Conservation (phyloP, 306 rosid species). For the Quillaja saponaria region DNA sequence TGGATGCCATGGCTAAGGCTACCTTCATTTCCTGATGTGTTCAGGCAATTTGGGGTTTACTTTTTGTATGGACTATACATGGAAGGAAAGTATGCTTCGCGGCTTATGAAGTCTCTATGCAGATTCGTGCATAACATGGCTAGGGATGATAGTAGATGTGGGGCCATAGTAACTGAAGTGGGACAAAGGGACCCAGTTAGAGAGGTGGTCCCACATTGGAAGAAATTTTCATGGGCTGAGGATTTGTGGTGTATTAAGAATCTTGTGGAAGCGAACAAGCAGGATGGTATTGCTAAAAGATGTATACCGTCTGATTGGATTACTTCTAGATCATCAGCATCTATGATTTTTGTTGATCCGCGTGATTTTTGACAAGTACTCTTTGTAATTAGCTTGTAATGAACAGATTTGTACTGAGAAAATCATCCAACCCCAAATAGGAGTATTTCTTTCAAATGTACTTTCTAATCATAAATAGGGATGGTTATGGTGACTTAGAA, state of each 20-base stretch:
- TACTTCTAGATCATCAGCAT: conserved; percentile 46
- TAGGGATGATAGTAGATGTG: conserved; percentile 67
- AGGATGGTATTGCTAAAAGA: conserved; percentile 8
- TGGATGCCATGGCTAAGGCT: conserved; percentile 84
- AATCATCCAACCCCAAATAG: too few species aligned
- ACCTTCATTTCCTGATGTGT: conserved; percentile 64
- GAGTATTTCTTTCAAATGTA: too few species aligned
- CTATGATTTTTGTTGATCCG: conserved; percentile 79
- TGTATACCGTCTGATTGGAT: conserved; percentile 42
- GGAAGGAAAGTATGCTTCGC: conserved; percentile 58
- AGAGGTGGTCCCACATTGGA: conserved; percentile 83
- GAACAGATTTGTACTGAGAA: too few species aligned
- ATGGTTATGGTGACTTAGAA: too few species aligned
- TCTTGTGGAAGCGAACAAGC: conserved; percentile 41
- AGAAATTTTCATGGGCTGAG: conserved; percentile 70
- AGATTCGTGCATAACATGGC: conserved; percentile 76
- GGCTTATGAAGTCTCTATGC: conserved; percentile 64
- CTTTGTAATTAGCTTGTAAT: too few species aligned
- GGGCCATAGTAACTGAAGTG: conserved; percentile 81
- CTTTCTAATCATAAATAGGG: too few species aligned
- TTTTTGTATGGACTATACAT: conserved; percentile 67
- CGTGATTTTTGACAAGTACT: conserved; percentile 76
- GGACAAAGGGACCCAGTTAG: conserved; percentile 80
- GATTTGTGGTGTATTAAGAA: conserved; percentile 85
- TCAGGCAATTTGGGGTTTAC: conserved; percentile 80